phyloP scores from a whole-genome alignment of 495 filamentous ascomycete genomes.

The Podospora comata region DNA sequence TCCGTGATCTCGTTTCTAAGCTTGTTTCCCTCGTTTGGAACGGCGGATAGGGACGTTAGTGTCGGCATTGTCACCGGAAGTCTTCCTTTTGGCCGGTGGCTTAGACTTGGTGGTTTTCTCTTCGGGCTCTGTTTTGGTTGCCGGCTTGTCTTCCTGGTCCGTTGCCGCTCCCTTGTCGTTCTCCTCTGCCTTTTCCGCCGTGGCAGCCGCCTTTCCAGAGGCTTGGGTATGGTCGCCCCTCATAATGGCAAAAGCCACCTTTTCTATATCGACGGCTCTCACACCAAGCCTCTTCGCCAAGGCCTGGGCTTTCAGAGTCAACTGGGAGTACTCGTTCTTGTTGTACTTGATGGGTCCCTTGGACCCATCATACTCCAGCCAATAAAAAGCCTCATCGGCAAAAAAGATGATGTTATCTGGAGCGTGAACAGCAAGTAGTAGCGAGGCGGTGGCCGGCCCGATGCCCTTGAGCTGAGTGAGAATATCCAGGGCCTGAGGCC shows the following conservation, averaged over 20 bases:
- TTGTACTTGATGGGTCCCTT: conserved; percentile 59
- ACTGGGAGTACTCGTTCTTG: conserved; percentile 56
- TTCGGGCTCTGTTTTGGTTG: conserved; percentile 13
- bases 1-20: conserved; percentile 14
- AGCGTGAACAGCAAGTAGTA: conserved; percentile 63
- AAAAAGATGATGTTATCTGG: conserved; percentile 63
- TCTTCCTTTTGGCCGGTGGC: conserved; percentile 37
- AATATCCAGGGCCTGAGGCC: conserved; percentile 46
- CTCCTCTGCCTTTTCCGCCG: conserved; percentile 18
- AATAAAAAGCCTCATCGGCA: conserved; percentile 71
- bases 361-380: conserved; percentile 53
- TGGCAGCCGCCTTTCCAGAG: not conserved
- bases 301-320: conserved; percentile 46
- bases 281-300: conserved; percentile 52
- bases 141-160: conserved; percentile 7
- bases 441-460: conserved; percentile 69
- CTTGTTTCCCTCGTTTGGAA: conserved; percentile 34
- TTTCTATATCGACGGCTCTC: conserved; percentile 60
- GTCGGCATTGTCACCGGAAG: conserved; percentile 22
- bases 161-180: not conserved
- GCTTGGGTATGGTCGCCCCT: conserved; percentile 18
- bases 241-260: conserved; percentile 62
- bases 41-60: conserved; percentile 22
- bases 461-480: conserved; percentile 59
- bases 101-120: conserved; percentile 10